These are phyloP conservation scores for Fusarium longipes DNA, from an alignment of 2,329 filamentous ascomycete species.

Conservation along the genomic window DNA sequence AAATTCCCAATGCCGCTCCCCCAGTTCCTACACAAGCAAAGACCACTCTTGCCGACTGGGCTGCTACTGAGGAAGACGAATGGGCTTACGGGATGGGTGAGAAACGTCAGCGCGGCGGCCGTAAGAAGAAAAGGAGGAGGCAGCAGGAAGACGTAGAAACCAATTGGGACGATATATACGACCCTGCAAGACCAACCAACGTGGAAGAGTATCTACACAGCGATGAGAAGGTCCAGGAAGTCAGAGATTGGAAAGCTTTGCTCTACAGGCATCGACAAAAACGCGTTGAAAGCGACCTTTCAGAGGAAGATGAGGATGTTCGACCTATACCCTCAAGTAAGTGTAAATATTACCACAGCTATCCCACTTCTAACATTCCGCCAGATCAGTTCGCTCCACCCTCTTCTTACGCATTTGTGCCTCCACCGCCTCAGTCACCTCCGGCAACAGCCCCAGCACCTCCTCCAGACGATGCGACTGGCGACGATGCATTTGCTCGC, in stretches of 20 bases:
- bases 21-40: slow-evolving; percentile 62
- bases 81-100: slow-evolving; percentile 73
- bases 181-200: slow-evolving; percentile 82
- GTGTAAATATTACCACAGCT: slow-evolving; percentile 14
- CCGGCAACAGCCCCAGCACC: slow-evolving; percentile 59
- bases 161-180: slow-evolving; percentile 95
- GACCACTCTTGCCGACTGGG: slow-evolving; percentile 84
- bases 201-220: slow-evolving; percentile 87
- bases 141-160: slow-evolving; percentile 65
- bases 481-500: slow-evolving; percentile 76
- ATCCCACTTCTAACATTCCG: slow-evolving; percentile 32
- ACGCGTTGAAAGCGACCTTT: slow-evolving; percentile 55
- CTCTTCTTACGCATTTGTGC: slow-evolving; percentile 65
- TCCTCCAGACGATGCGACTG: slow-evolving; percentile 68
- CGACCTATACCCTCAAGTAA: slow-evolving; percentile 50
- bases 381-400: slow-evolving; percentile 71
- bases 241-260: slow-evolving; percentile 85
- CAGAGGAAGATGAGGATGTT: slow-evolving; percentile 54
- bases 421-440: slow-evolving; percentile 63
- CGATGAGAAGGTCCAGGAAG: slow-evolving; percentile 83
- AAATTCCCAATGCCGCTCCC: slow-evolving; percentile 49
- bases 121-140: slow-evolving; percentile 78
- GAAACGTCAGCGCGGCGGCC: slow-evolving; percentile 79
- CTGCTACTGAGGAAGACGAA: slow-evolving; percentile 80
- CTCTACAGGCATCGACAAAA: slow-evolving; percentile 75